Conservation (phyloP, 148 eudicot genomes). For the Rhododendron simsii region DNA sequence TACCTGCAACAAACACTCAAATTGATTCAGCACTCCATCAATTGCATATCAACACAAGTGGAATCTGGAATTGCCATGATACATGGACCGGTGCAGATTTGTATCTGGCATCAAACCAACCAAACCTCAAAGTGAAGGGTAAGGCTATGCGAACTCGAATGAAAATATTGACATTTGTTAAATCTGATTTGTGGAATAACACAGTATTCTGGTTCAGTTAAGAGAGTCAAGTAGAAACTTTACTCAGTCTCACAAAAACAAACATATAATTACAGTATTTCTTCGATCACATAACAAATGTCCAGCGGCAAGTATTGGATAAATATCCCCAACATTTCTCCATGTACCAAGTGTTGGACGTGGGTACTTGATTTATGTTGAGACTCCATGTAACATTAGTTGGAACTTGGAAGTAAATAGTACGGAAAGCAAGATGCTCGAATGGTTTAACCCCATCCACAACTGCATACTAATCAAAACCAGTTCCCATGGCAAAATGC, state of each 20-base stretch:
- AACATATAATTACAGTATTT: neutral
- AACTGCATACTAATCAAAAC: neutral
- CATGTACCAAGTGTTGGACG: neutral
- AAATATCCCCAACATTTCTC: neutral
- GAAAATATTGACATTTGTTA: neutral
- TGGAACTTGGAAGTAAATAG: neutral
- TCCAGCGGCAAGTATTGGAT: neutral
- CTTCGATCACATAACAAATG: neutral
- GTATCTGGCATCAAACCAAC: neutral
- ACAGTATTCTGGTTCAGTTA: neutral
- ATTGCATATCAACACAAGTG: neutral
- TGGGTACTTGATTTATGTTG: neutral
- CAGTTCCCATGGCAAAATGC: neutral
- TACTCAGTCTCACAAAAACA: neutral
- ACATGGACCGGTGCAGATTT: neutral
- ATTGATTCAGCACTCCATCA: neutral
- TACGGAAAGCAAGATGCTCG: neutral
- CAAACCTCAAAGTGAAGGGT: neutral
- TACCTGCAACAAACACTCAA: slow-evolving; percentile 48
- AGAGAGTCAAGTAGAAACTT: neutral
- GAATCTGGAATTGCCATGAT: neutral
- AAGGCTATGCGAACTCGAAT: neutral
- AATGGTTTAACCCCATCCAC: neutral
- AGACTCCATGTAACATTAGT: neutral
- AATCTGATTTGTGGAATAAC: neutral